Conservation (phyloP, 2,329 filamentous ascomycete genomes). For the Rhinocladiella similis region DNA sequence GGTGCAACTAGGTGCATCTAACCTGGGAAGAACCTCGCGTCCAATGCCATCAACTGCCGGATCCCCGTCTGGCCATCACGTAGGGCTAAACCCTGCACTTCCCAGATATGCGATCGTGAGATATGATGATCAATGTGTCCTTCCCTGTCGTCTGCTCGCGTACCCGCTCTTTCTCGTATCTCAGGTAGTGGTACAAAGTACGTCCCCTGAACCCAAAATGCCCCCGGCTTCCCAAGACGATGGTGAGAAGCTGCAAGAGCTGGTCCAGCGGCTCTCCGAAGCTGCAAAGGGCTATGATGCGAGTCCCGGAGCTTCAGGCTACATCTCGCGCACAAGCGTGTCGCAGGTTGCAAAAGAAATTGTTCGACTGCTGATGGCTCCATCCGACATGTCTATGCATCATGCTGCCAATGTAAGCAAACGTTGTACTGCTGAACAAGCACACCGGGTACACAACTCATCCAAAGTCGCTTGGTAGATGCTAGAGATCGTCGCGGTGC, state of each 20-base stretch:
- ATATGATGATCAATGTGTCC: too few species aligned
- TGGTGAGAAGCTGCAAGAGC: conserved; percentile 1
- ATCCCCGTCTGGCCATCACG: too few species aligned
- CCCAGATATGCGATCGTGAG: too few species aligned
- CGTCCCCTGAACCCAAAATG: not conserved
- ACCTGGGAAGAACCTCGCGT: too few species aligned
- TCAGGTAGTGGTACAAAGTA: too few species aligned
- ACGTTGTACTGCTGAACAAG: not conserved
- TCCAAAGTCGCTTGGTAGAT: conserved; percentile 11
- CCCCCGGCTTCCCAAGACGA: not conserved
- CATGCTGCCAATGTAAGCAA: conserved; percentile 12
- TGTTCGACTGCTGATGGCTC: conserved; percentile 15
- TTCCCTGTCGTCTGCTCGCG: too few species aligned
- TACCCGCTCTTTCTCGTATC: too few species aligned
- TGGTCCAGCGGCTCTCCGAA: conserved; percentile 1
- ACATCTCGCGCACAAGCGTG: conserved; percentile 8
- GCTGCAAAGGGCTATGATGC: conserved; percentile 10
- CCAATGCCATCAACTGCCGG: too few species aligned
- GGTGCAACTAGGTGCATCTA: too few species aligned
- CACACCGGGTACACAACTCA: not conserved
- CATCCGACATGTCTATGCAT: conserved; percentile 12
- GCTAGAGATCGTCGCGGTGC: conserved; percentile 25
- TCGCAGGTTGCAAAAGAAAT: conserved; percentile 13
- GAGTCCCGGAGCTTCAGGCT: conserved; percentile 4
- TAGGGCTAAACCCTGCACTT: too few species aligned